Conservation (phyloP, 2,329 filamentous ascomycete genomes). For the Botryosphaeria agaves region DNA sequence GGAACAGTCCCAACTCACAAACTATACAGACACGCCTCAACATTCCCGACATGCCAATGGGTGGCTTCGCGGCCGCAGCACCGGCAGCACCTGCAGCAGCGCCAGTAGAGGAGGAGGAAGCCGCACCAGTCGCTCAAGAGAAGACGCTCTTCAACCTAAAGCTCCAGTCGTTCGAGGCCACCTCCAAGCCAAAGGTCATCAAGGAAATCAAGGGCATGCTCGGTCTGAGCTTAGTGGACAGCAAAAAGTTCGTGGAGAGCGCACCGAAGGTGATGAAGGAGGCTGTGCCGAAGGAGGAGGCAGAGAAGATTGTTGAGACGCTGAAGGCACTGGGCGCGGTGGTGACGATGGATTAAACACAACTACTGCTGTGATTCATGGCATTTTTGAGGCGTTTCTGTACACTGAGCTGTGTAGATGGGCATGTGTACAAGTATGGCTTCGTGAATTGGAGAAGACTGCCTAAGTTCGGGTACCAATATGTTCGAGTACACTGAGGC, state of each 20-base stretch:
- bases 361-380: no score
- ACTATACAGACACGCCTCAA: constrained; percentile 64
- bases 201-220: constrained; percentile 98
- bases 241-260: constrained; percentile 99
- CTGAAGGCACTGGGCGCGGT: constrained; percentile 88
- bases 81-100: constrained; percentile 45
- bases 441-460: no score
- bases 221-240: constrained; percentile 89
- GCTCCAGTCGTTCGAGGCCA: constrained; percentile 74
- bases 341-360: constrained; percentile 88
- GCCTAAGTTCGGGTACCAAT: no score
- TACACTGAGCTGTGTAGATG: no score
- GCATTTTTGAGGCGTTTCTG: no score
- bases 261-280: constrained; percentile 99
- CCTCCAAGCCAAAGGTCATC: constrained; percentile 94
- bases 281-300: constrained; percentile 95
- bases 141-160: constrained; percentile 98
- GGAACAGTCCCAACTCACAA: neutral
- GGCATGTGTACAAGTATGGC: no score
- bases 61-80: constrained; percentile 61
- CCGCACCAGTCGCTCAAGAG: constrained; percentile 71
- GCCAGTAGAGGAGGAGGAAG: constrained; percentile 59
- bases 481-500: no score
- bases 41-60: constrained; percentile 93
- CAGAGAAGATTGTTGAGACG: constrained; percentile 91